Evolutionary conservation across 108 stramenopile genomes (phyloP).

Genomic region (Parietichytrium sp.): DNA sequence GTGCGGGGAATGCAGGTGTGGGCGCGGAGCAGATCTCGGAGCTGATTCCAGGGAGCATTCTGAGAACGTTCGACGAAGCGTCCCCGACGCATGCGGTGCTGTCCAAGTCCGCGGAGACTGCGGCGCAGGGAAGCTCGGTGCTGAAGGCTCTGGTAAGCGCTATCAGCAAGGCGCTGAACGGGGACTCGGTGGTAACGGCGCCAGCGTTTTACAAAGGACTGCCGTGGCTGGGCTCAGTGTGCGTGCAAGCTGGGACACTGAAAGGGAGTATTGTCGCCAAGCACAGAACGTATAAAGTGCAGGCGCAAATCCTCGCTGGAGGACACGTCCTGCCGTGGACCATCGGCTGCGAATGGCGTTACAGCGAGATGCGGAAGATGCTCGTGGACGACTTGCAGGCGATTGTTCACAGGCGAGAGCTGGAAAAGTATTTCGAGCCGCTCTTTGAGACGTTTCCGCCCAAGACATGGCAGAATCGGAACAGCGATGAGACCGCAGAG

Average conservation of each 20-base stretch:
- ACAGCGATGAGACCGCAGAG: neutral
- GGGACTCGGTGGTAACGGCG: constrained; percentile 19
- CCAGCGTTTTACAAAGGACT: constrained; percentile 6
- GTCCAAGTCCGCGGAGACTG: neutral
- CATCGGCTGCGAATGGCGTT: constrained; percentile 13
- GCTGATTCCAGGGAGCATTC: neutral
- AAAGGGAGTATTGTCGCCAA: constrained; percentile 5
- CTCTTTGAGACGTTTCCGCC: neutral
- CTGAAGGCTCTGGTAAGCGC: neutral
- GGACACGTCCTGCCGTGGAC: constrained; percentile 26
- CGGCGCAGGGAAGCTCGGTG: neutral
- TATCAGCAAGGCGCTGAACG: neutral
- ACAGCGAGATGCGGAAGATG: neutral
- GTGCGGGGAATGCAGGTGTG: neutral
- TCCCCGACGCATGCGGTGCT: neutral
- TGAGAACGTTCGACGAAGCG: neutral
- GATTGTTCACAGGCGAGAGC: neutral
- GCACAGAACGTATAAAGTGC: constrained; percentile 22
- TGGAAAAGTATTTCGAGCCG: neutral
- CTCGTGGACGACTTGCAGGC: constrained; percentile 11
- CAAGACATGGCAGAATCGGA: constrained; percentile 17
- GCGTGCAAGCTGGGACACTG: neutral
- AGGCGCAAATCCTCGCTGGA: constrained; percentile 4
- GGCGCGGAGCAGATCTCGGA: neutral
- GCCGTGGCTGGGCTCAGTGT: neutral